Percentiles rank a stretch among this genome's conserved stretches.
These are phyloP conservation scores for Allium sativum DNA, from an alignment of 106 monocot species.

Conservation along the genomic window DNA sequence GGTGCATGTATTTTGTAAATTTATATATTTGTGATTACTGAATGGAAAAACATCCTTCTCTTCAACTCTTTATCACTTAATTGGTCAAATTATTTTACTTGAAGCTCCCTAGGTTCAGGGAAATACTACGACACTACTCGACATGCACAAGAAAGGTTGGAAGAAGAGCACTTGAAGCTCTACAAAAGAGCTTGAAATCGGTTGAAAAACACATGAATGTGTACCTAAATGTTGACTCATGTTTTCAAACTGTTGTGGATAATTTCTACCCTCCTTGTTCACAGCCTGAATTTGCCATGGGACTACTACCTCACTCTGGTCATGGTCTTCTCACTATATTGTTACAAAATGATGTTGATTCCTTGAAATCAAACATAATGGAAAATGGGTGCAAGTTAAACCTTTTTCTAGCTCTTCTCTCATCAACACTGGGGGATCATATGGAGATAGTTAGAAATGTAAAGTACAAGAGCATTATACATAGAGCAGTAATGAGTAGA, in stretches of 20 bases:
- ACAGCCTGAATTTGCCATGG: conserved; percentile 28
- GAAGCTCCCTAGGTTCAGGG: no score
- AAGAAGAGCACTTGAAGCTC: no score
- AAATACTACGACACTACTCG: no score
- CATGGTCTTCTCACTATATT: conserved; percentile 62
- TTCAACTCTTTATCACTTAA: no score
- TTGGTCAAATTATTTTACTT: no score
- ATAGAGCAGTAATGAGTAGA: conserved; percentile 34
- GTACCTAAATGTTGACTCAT: conserved; percentile 19
- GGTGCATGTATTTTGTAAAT: no score
- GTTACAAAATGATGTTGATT: conserved; percentile 42
- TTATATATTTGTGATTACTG: no score
- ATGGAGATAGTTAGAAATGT: conserved; percentile 77
- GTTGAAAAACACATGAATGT: no score
- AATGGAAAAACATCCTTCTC: no score
- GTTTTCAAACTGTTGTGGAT: conserved; percentile 22
- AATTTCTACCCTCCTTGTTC: conserved; percentile 56
- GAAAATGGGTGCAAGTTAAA: conserved; percentile 39
- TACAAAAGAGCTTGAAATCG: no score
- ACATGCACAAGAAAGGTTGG: no score
- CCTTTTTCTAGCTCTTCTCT: conserved; percentile 35
- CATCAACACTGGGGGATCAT: conserved; percentile 62
- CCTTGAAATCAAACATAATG: conserved; percentile 43
- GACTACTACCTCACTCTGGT: conserved; percentile 56
- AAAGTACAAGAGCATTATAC: conserved; percentile 53